Conservation (phyloP, 164 flowering plant species). For the Houttuynia cordata region DNA sequence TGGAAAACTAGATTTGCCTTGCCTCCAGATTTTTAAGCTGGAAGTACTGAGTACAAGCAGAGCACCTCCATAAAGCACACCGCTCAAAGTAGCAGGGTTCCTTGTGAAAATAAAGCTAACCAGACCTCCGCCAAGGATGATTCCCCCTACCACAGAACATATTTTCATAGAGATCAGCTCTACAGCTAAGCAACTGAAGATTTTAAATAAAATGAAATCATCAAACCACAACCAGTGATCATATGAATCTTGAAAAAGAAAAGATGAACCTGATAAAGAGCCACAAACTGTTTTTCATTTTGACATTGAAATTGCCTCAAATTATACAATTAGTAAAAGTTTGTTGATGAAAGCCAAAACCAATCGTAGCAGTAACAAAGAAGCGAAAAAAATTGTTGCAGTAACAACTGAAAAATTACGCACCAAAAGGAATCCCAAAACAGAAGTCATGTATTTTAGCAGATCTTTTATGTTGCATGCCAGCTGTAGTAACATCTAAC, state of each 20-base stretch:
- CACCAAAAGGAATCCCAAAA: slow-evolving; percentile 87
- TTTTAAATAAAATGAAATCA: too few species aligned
- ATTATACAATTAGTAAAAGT: too few species aligned
- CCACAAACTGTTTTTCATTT: too few species aligned
- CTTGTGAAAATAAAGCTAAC: slow-evolving; percentile 57
- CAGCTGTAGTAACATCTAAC: slow-evolving; percentile 16
- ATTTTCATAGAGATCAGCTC: not conserved
- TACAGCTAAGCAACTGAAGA: not conserved
- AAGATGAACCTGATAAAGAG: too few species aligned
- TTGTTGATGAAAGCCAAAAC: not conserved
- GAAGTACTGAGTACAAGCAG: slow-evolving; percentile 51
- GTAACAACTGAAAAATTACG: slow-evolving; percentile 11
- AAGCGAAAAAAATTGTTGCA: not conserved
- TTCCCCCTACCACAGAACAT: slow-evolving; percentile 41
- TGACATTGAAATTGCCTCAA: too few species aligned
- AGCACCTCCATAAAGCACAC: slow-evolving; percentile 63
- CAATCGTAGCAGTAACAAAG: not conserved
- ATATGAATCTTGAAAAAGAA: too few species aligned
- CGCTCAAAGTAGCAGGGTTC: slow-evolving; percentile 33
- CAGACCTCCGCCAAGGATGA: slow-evolving; percentile 60
- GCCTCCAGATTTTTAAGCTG: slow-evolving; percentile 82
- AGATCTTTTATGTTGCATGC: slow-evolving; percentile 22
- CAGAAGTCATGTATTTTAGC: slow-evolving; percentile 93
- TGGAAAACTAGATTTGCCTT: slow-evolving; percentile 83
- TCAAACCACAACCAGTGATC: too few species aligned